Evolutionary conservation across 2,329 filamentous ascomycete genomes (phyloP), one percentile per base, ranked within the genome.

Genomic region (Dactylellina cionopaga): DNA sequence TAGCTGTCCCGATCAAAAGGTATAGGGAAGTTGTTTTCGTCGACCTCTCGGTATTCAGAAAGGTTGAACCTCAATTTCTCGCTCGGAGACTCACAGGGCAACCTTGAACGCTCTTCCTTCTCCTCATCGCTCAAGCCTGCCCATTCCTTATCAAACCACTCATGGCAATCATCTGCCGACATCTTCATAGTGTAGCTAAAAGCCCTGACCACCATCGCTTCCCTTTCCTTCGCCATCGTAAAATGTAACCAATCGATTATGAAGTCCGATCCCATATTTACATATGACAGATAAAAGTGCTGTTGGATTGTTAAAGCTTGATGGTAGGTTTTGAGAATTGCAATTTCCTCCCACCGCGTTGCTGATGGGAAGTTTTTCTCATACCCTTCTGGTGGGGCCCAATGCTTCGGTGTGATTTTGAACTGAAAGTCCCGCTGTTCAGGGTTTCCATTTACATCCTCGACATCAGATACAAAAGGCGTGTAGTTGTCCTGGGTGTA

Each of bases 71-170:
- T 39, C 19, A 37, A n/a, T 9, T 11, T 15, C 15, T 52, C 44
- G 10, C 39, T 43, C 5, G 24, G 33, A 52, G 25, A 7, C 22
- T 15, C 25, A 6, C 31, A 47, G 7, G 25, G 22, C 4, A 13
- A 2, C 1, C 17, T 35, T 31, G 24, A 5, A n/a, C 43, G 52
- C 7, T 58, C 39, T 25, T 52, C 6, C 22, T 33, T 71, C 22
- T 64, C 39, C 10, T 71, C 66, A 29, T 64, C 58, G 5, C 35
- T 17, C 7, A 71, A 58, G n/a, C 31, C 43, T 22, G 19, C 13
- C 66, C 66, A 71, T 24, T 64, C 66, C 25, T 51, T 64, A 35
- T 71, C 66, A 5, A 64, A 58, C 66, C 66, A 71, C 33, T 64
- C 58, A 17, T 71, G 66, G 11, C 43, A 13, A 24, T 71, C 66